Conservation (phyloP, 129 eudicot genomes). For the Tagetes patula region DNA sequence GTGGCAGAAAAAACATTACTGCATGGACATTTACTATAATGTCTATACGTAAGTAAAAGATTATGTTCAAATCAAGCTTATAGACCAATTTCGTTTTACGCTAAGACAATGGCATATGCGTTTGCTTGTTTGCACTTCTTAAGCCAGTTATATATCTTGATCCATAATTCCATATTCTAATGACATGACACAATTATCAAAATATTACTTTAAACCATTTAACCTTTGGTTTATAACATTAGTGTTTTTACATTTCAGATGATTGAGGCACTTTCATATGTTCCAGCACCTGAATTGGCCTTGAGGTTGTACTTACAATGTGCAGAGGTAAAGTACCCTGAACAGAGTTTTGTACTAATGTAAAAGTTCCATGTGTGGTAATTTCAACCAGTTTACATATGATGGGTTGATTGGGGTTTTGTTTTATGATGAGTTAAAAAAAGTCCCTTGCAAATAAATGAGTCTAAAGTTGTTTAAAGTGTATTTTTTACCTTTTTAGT, state of each 20-base stretch:
- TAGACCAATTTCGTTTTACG: slow-evolving; percentile 8
- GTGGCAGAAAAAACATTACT: slow-evolving; percentile 1
- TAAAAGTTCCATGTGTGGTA: slow-evolving; percentile 1
- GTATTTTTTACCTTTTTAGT: no score
- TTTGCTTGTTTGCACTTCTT: slow-evolving; percentile 1
- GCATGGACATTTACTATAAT: no score
- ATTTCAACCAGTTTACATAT: background rate
- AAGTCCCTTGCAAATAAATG: background rate
- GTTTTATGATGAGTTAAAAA: background rate
- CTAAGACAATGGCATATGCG: background rate
- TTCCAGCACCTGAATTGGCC: slow-evolving; percentile 93
- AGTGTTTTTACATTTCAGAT: slow-evolving; percentile 47
- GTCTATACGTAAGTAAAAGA: background rate
- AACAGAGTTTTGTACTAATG: slow-evolving; percentile 8
- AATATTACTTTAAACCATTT: slow-evolving; percentile 2
- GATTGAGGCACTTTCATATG: slow-evolving; percentile 74
- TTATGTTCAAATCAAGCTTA: background rate
- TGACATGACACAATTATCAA: background rate
- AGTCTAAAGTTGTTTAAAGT: slow-evolving; percentile 1
- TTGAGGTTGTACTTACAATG: slow-evolving; percentile 93
- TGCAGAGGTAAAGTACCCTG: slow-evolving; percentile 74
- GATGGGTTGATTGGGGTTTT: background rate
- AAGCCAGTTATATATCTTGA: slow-evolving; percentile 16
- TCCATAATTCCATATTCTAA: background rate
- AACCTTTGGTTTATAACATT: slow-evolving; percentile 12